phyloP scores from a whole-genome alignment of 2,329 filamentous ascomycete genomes.

The Pseudogymnoascus sp. region DNA sequence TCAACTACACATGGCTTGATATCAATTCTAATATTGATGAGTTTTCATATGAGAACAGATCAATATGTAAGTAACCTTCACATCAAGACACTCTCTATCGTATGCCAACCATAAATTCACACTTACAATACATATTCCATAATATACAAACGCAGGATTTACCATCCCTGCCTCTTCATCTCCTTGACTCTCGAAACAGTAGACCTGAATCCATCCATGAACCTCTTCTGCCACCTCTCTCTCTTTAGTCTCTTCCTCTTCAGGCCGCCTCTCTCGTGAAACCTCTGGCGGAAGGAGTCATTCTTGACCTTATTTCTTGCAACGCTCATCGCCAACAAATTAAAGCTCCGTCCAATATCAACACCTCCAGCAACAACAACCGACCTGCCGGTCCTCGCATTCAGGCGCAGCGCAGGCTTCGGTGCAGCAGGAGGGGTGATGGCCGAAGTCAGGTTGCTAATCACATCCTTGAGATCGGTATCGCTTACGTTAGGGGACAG shows the following conservation, averaged over 20 bases:
- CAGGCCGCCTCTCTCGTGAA: slow-evolving; percentile 65
- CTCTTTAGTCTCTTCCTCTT: slow-evolving; percentile 68
- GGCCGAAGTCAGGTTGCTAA: neutral
- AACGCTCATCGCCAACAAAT: slow-evolving; percentile 34
- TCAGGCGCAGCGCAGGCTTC: slow-evolving; percentile 31
- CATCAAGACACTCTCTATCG: neutral
- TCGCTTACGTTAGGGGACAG: neutral
- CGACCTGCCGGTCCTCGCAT: slow-evolving; percentile 23
- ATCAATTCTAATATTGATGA: too few species aligned
- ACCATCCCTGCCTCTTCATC: slow-evolving; percentile 74
- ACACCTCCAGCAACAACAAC: slow-evolving; percentile 18
- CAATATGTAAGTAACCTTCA: neutral
- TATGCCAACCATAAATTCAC: neutral
- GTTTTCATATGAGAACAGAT: too few species aligned
- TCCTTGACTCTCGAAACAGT: slow-evolving; percentile 56
- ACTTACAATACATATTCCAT: slow-evolving; percentile 9
- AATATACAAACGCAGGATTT: slow-evolving; percentile 20
- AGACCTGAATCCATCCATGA: slow-evolving; percentile 59
- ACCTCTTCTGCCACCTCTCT: slow-evolving; percentile 60
- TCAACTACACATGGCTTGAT: too few species aligned
- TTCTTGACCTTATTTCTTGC: slow-evolving; percentile 47
- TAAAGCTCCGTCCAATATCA: slow-evolving; percentile 23
- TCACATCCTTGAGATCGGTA: slow-evolving; percentile 5
- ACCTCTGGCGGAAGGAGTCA: slow-evolving; percentile 52
- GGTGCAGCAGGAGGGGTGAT: slow-evolving; percentile 36